Conservation (phyloP, 1,284 basidiomycete genomes). For the Filobasidium uniguttulatum region DNA sequence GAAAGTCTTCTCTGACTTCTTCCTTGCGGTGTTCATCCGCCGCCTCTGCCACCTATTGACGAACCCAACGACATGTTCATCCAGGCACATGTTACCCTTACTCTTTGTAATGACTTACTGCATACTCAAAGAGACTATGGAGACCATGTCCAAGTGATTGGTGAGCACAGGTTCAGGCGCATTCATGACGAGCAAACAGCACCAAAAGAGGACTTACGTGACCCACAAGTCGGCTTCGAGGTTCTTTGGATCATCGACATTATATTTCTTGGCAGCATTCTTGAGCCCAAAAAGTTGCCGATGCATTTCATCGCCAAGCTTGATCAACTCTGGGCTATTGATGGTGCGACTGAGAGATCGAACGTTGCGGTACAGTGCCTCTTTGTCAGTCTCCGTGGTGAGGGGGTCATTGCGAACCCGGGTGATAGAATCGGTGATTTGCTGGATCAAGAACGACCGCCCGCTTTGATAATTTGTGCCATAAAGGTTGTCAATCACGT, state of each 20-base stretch:
- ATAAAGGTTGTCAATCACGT: neutral
- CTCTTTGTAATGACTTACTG: neutral
- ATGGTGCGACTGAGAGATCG: neutral
- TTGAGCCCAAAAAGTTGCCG: constrained; percentile 4
- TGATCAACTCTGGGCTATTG: constrained; percentile 2
- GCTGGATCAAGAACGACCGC: neutral
- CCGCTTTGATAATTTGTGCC: neutral
- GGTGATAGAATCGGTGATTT: neutral
- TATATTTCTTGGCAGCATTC: constrained; percentile 3
- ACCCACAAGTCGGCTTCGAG: constrained; percentile 7
- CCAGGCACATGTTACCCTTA: too few relatives aligned
- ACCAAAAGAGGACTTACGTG: constrained; percentile 1
- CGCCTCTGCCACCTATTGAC: too few relatives aligned
- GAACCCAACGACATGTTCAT: too few relatives aligned
- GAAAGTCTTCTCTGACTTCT: neutral
- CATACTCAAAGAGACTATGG: constrained; percentile 3
- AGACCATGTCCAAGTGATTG: too few relatives aligned
- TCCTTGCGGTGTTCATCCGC: too few relatives aligned
- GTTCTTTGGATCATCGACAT: constrained; percentile 1
- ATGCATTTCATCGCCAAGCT: neutral
- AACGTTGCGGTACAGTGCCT: neutral
- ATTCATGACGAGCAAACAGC: too few relatives aligned
- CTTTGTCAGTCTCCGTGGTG: neutral
- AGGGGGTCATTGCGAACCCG: neutral
- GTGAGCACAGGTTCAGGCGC: too few relatives aligned